These are phyloP conservation scores for Rhodomyrtus psidioides DNA, from an alignment of 441 rosid species.

Conservation along the genomic window DNA sequence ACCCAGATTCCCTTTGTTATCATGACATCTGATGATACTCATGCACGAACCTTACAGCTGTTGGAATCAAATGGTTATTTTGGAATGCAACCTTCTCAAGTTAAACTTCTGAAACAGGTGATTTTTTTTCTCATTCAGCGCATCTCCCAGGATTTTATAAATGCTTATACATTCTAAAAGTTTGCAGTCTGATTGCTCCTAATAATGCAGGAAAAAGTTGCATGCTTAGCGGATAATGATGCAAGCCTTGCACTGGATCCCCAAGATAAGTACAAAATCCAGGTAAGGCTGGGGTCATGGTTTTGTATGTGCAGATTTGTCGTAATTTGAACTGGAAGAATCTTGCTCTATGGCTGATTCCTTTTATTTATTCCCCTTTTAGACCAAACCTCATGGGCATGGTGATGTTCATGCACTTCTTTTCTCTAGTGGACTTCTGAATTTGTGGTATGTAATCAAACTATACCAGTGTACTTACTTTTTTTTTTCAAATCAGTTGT, in stretches of 20 bases:
- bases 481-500: neutral
- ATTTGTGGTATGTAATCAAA: slow-evolving; percentile 41
- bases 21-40: slow-evolving; percentile 98
- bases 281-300: slow-evolving; percentile 32
- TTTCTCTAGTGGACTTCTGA: slow-evolving; percentile 80
- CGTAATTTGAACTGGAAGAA: neutral
- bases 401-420: slow-evolving; percentile 96
- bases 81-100: slow-evolving; percentile 87
- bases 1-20: slow-evolving; percentile 77
- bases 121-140: slow-evolving; percentile 1
- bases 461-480: neutral
- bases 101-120: slow-evolving; percentile 94
- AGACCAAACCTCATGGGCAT: slow-evolving; percentile 99
- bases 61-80: slow-evolving; percentile 74
- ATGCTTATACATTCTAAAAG: neutral
- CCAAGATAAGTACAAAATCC: slow-evolving; percentile 67
- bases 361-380: slow-evolving; percentile 3
- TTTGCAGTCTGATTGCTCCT: neutral
- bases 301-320: neutral
- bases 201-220: slow-evolving; percentile 82
- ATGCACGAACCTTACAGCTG: slow-evolving; percentile 58
- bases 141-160: neutral
- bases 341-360: neutral
- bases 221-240: slow-evolving; percentile 91
- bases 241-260: slow-evolving; percentile 87